Base-by-base conservation (phyloP, 352 stramenopile genomes). In the Phytophthora uliginosa region DNA sequence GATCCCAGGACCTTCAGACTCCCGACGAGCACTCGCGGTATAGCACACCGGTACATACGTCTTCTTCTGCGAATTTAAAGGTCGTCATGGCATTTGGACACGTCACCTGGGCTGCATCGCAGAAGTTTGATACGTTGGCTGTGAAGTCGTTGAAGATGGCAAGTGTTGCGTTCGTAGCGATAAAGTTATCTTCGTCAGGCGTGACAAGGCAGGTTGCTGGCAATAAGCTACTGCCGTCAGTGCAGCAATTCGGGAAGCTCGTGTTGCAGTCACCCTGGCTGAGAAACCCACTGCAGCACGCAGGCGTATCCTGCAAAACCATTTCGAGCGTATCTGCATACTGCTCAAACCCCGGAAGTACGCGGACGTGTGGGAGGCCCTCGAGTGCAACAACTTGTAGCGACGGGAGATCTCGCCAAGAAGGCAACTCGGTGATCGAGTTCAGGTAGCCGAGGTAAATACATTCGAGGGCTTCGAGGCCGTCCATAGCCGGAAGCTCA, bases 261-360 rank as follows among this genome's bases (percentile, higher is more conserved):
- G 70, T 81, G 33, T 81, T 76, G 52, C 74, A 81, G 8, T 8
- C 40, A 9, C 74, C 74, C 9, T 38, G 61, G 9, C 31, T 63
- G 2, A 81, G 50, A 54, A 76, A 81, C 3, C 74, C 74, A 59
- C 66, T 81, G 54, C 74, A 81, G 47, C 74, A 81, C 17, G 22
- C 59, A 2, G 61, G 52, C 8, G 59, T 55, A 36, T 78, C 33
- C 45, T 81, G 74, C 2, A 81, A 76, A n/a, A 78, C 13, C 48
- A 69, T 68, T 26, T 76, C 48, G 2, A 81, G 71, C 4, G 70
- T 72, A 24, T 50, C 33, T 22, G 59, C 15, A 34, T 71, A 81
- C 18, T 34, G 24, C 17, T 47, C 65, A 36, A 81, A 26, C 22
- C 78, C 36, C 24, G 74, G 70, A 0, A 81, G 62, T 10, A 48